Conservation (phyloP, 1,284 basidiomycete species). For the Cystobasidium sp. region DNA sequence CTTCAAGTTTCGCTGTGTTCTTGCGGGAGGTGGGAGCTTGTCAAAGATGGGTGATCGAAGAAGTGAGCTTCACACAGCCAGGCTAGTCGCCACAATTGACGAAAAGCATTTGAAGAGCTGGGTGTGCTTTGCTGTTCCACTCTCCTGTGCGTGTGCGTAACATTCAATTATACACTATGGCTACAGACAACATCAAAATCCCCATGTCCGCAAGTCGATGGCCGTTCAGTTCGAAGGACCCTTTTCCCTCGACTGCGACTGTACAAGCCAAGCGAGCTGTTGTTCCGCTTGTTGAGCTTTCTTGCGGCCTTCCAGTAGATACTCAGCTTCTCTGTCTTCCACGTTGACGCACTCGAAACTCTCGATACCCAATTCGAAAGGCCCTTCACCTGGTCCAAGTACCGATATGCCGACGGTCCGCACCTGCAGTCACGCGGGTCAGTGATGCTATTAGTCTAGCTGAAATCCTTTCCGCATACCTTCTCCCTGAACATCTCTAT, state of each 20-base stretch:
- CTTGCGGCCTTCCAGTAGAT: constrained; percentile 18
- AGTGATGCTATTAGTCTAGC: background rate
- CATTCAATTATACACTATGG: background rate
- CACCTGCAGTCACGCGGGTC: constrained; percentile 55
- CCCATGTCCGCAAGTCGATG: background rate
- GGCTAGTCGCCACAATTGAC: no score
- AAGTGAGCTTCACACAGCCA: no score
- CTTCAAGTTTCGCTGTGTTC: background rate
- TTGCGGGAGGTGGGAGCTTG: background rate
- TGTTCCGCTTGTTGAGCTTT: constrained; percentile 15
- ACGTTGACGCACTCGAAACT: constrained; percentile 43
- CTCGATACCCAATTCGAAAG: constrained; percentile 45
- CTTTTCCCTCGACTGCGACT: constrained; percentile 18
- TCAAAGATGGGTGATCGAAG: background rate
- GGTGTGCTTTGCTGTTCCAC: no score
- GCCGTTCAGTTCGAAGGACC: background rate
- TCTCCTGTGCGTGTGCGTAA: background rate
- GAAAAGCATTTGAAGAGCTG: no score
- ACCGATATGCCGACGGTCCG: constrained; percentile 81
- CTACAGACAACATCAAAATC: background rate
- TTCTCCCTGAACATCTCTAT: constrained; percentile 75
- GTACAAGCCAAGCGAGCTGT: constrained; percentile 17
- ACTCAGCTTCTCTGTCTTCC: constrained; percentile 34
- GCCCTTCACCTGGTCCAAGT: constrained; percentile 61
- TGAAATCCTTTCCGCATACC: constrained; percentile 40